Evolutionary conservation across 495 filamentous ascomycete species (phyloP), one percentile per base, ranked within the genome.

Genomic region (Penicillium paradoxum): DNA sequence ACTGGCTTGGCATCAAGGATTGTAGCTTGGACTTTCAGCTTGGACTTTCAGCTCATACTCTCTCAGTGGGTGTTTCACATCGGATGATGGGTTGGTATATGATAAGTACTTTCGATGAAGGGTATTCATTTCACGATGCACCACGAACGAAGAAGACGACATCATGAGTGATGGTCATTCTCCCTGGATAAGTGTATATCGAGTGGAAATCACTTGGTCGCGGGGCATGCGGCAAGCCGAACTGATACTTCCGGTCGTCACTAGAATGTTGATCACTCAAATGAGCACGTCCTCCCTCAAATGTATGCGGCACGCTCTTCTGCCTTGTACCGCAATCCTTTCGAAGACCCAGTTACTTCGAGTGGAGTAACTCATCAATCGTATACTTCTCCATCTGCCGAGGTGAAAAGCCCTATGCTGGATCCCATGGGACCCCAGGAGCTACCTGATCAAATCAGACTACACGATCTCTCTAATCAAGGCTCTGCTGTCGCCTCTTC

Each of bases 181-280:
- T n/a, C 38, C 19, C 18, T 38, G 39, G 49, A 38, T 43, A 51
- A 32, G 38, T 43, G 29, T 36, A 40, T 9, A 18, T 30, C 25
- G 25, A 43, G 27, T 17, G 49, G 49, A 51, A 42, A 51, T 51
- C 24, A 19, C 38, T 25, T 24, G 19, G n/a, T 43, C 39, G 34
- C 21, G 11, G 19, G 19, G n/a, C n/a, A 34, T 51, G 49, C 29
- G 39, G 38, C 49, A 51, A 51, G 38, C 49, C 49, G 39, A 51
- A 15, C 29, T 51, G 30, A 51, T 37, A n/a, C 15, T 43, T 2
- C 27, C 18, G 29, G 30, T 27, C 21, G 1, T 32, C 22, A 9
- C 8, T 27, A 51, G 49, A 42, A 43, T 17, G n/a, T 27, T 14
- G 18, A 36, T 8, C 14, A 1, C 18, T 7, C 38, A 51, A 32